Base-by-base conservation (phyloP, 1,284 basidiomycete species). In the Xerocomus nothofagi region DNA sequence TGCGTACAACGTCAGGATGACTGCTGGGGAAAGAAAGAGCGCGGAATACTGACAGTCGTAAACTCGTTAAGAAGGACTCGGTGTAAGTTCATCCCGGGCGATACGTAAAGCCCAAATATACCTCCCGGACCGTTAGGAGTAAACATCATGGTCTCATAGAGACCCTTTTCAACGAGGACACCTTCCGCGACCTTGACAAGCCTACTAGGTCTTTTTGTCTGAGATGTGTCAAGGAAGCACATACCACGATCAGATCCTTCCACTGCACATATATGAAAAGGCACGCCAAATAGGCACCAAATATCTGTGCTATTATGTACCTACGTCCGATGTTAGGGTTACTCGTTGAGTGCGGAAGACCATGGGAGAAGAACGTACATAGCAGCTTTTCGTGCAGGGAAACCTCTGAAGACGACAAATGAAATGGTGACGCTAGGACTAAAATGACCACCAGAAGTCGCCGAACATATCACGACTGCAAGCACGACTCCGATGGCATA, bases 61-160 rank as follows among this genome's bases (percentile, higher is more conserved):
- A 86, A 84, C 54, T 88, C 86, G 61, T 84, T 88, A 50, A 86
- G 65, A 60, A 86, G 80, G 31, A 74, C 75, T 15, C 75, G 71
- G n/a, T 73, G 70, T 17, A 86, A 65, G 38, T 74, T 78, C 38
- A 76, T 68, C 4, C 79, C 79, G 15, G 79, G 71, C 3, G 68
- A 52, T 6, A 75, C 68, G 50, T 77, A 80, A 34, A 86, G 67
- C 3, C 69, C 85, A 48, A 88, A 82, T 45, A 82, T 77, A 4
- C 85, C 85, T 12, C 77, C 82, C 1, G 81, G 76, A 4, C 84
- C 82, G n/a, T 68, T 67, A 6, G 82, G 75, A 0, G 80, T 80
- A 64, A 84, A 87, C 58, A 78, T 71, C 12, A 74, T 52, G 0
- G 66, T 58, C 14, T 75, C 69, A 33, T 73, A 67, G 20, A 59